Base-by-base conservation (phyloP, 257 asterid genomes). In the Gentiana macrophylla region DNA sequence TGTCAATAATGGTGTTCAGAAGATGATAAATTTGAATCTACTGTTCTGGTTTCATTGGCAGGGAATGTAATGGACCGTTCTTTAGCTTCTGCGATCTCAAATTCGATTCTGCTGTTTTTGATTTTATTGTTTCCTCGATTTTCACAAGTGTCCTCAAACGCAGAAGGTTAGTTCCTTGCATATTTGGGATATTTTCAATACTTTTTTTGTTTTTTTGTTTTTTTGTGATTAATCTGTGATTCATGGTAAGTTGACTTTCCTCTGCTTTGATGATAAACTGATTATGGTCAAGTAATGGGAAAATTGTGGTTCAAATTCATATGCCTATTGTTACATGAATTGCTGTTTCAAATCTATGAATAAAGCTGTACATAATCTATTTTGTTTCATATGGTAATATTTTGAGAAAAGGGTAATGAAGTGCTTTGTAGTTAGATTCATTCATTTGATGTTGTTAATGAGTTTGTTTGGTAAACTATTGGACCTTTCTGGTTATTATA, bases 111-210 rank as follows among this genome's bases (percentile, higher is more conserved):
- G 13, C 61, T 80, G 50, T 79, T 72, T 73, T 68, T 78, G 38
- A n/a, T 70, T 61, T 64, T 76, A 57, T 53, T 83, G 32, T 61
- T 79, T 11, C 58, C 64, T 41, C 59, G 67, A 65, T 49, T 77
- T 62, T 71, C 68, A 37, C 83, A 54, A 15, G 94, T 81, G 63
- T 79, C 81, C 55, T 61, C 79, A 52, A 90, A 90, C 77, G 84
- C 78, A 24, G 97, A 90, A 90, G 97, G 97, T 90, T 35, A 69
- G 52, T 64, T 7, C 65, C 36, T 24, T 24, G 24, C 24, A 24
- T 24, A 24, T 24, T 24, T 24, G 24, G 24, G 24, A 24, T 24
- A 24, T 24, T 24, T 24, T 24, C 24, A 24, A 24, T 24, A 24
- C 24, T 24, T 24, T 24, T 24, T 24, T 24, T 24, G 0, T 24